Percentiles rank a stretch among this genome's conserved stretches.
phyloP scores from a whole-genome alignment of 352 stramenopile genomes.

The Phytophthora brassicae region DNA sequence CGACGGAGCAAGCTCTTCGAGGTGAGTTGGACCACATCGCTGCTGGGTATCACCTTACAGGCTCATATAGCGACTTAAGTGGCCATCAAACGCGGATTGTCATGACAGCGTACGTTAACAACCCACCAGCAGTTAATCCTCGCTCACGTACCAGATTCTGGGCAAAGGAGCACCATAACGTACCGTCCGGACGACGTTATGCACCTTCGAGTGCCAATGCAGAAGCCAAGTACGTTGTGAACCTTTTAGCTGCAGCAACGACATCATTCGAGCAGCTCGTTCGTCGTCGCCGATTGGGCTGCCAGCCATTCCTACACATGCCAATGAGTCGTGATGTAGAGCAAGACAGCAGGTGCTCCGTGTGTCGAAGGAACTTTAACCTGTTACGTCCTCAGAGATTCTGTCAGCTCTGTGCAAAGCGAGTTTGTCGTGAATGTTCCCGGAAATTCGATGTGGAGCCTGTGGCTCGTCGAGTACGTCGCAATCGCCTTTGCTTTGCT shows the following conservation, averaged over 20 bases:
- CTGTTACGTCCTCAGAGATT: constrained; percentile 56
- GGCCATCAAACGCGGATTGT: constrained; percentile 57
- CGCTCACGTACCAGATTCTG: constrained; percentile 18
- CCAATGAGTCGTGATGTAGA: constrained; percentile 26
- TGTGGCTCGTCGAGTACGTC: constrained; percentile 42
- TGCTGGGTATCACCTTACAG: constrained; percentile 61
- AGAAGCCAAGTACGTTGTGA: constrained; percentile 56
- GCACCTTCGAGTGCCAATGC: constrained; percentile 18
- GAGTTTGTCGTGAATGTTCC: constrained; percentile 64
- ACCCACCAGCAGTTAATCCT: constrained; percentile 1
- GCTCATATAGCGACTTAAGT: constrained; percentile 47
- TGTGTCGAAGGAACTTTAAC: constrained; percentile 57
- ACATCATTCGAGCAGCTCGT: constrained; percentile 59
- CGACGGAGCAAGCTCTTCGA: constrained; percentile 26
- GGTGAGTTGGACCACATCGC: constrained; percentile 59
- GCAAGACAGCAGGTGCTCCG: constrained; percentile 37
- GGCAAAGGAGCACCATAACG: constrained; percentile 7
- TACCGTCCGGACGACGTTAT: constrained; percentile 6
- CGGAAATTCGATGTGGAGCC: constrained; percentile 73
- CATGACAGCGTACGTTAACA: constrained; percentile 58
- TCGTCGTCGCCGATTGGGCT: constrained; percentile 55
- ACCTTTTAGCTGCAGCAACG: constrained; percentile 47
- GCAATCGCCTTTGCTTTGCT: constrained; percentile 61
- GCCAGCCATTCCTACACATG: constrained; percentile 49
- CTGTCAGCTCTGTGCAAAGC: constrained; percentile 66